Conservation (phyloP, 345 rosid genomes). For the Gossypium sturtianum region DNA sequence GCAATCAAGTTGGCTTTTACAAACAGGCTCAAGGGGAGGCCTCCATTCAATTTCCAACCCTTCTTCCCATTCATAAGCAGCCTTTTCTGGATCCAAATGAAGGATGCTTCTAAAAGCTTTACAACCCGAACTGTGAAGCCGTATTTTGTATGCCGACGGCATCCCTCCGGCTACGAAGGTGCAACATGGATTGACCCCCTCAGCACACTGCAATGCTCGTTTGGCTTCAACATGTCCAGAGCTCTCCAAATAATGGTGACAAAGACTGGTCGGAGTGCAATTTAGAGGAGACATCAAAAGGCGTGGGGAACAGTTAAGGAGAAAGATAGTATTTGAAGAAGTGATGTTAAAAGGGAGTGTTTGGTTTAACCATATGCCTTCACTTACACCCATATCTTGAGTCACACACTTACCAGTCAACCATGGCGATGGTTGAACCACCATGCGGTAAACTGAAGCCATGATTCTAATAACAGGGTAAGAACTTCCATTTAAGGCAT, state of each 20-base stretch:
- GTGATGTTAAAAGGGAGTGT: conserved; percentile 58
- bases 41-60: conserved; percentile 61
- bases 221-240: conserved; percentile 33
- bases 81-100: conserved; percentile 36
- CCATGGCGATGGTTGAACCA: conserved; percentile 51
- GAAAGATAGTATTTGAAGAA: conserved; percentile 52
- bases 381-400: conserved; percentile 38
- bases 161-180: conserved; percentile 53
- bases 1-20: conserved; percentile 39
- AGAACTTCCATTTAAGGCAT: conserved; percentile 45
- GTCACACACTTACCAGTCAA: conserved; percentile 33
- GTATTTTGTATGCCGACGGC: conserved; percentile 60
- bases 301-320: conserved; percentile 57
- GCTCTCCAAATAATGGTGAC: conserved; percentile 46
- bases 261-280: conserved; percentile 53
- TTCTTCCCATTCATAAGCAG: conserved; percentile 46
- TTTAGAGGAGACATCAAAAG: conserved; percentile 55
- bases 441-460: conserved; percentile 34
- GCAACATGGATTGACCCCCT: conserved; percentile 40
- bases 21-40: conserved; percentile 42
- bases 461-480: conserved; percentile 41
- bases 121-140: conserved; percentile 61
- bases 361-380: conserved; percentile 46
- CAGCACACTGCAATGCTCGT: conserved; percentile 36
- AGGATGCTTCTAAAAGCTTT: conserved; percentile 53